phyloP scores from a whole-genome alignment of 2,329 filamentous ascomycete species.

The Trichophyton simii region DNA sequence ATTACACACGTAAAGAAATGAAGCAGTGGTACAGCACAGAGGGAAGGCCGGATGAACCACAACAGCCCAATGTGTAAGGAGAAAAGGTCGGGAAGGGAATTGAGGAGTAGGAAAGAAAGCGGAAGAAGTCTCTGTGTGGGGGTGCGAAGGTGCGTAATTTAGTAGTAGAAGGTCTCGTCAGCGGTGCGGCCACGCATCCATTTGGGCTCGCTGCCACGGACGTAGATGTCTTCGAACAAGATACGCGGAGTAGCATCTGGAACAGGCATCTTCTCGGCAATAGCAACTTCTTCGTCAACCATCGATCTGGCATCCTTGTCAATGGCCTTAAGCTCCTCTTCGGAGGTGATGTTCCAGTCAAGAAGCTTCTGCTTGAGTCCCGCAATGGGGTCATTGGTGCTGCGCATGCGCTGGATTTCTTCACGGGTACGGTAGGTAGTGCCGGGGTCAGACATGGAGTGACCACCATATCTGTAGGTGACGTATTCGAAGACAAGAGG shows the following conservation, averaged over 20 bases:
- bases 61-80: background rate
- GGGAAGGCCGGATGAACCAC: background rate
- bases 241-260: conserved; percentile 72
- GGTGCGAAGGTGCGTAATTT: conserved; percentile 19
- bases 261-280: conserved; percentile 73
- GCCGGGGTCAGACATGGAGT: conserved; percentile 99
- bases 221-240: conserved; percentile 94
- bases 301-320: conserved; percentile 83
- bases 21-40: conserved; percentile 2
- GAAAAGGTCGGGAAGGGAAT: background rate
- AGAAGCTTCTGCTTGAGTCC: conserved; percentile 96
- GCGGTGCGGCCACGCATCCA: conserved; percentile 77
- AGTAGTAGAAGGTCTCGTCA: conserved; percentile 84
- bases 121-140: background rate
- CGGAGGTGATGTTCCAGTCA: conserved; percentile 80
- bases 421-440: conserved; percentile 98
- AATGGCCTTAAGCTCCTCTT: conserved; percentile 91
- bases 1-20: conserved; percentile 3
- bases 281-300: conserved; percentile 81
- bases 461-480: conserved; percentile 96
- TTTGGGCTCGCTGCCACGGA: conserved; percentile 70
- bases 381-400: conserved; percentile 94
- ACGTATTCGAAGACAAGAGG: conserved; percentile 97
- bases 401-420: conserved; percentile 99
- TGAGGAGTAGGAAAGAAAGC: background rate